Base-by-base conservation (phyloP, 2,329 filamentous ascomycete species). In the Stylonectria norvegica region DNA sequence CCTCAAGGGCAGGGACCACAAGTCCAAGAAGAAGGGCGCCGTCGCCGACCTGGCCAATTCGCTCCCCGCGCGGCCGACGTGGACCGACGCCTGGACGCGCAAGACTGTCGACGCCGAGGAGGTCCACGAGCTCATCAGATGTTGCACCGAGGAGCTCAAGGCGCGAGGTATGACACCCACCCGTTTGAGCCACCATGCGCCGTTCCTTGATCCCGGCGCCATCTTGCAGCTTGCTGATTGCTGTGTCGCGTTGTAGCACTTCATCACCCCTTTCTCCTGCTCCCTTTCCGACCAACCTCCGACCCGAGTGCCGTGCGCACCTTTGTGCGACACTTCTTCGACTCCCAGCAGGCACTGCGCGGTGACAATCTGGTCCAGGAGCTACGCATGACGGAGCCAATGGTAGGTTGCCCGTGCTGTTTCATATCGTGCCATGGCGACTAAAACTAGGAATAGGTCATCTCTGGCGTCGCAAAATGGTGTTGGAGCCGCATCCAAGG, bases 401-500 rank as follows among this genome's bases (percentile, higher is more conserved):
- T 95, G 85, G 91, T 96, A 75, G 52, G 80, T 57, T n/a, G n/a
- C n/a, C 16, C 12, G 4, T 11, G 20, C 16, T 20, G 18, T 12
- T n/a, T 18, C 25, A 32, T 34, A 16, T 18, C 33, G 38, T 34
- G 34, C 11, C 14, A 18, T 4, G 12, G 33, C 19, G 25, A 34
- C 65, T 56, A 66, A 54, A 36, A 35, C 34, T 23, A 15, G 32
- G 16, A 27, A 20, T 48, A 95, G 89, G 89, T 95, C 41, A 78
- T 98, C 38, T 90, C 89, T 50, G 93, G 90, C 56, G 89, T 96
- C 29, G 75, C 93, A 50, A 98, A 97, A 72, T 98, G 93, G 93
- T 97, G 91, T 66, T 98, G 93, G 93, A 90, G 88, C 63, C 81
- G 93, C 67, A 72, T 98, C 36, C 81, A 85, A 29, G 89, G 89